Conservation (phyloP, 169 alveolate species). For the Eimeria acervulina region DNA sequence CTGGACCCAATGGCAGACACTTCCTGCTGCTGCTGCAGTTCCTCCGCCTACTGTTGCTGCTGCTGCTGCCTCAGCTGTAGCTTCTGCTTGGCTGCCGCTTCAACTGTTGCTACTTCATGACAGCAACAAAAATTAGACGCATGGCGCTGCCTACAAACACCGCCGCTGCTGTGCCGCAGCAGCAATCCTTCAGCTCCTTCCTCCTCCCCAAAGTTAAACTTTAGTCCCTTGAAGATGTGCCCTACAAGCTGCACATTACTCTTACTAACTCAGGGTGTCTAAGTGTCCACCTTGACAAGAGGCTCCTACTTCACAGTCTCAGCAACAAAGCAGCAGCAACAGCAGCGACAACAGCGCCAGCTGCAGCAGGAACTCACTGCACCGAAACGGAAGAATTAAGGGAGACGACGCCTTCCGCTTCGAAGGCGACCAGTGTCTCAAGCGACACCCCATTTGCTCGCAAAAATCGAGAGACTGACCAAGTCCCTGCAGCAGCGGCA, state of each 20-base stretch:
- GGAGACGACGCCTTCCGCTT: conserved; percentile 57
- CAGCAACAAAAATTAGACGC: not conserved
- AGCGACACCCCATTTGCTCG: conserved; percentile 60
- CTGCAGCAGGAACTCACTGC: conserved; percentile 36
- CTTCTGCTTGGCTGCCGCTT: not conserved
- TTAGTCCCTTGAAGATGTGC: not conserved
- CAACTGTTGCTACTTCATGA: not conserved
- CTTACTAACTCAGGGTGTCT: not conserved
- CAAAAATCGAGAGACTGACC: conserved; percentile 71
- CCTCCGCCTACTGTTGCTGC: not conserved
- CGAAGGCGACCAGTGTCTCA: conserved; percentile 58
- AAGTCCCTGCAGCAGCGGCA: conserved; percentile 55
- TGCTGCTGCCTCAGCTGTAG: not conserved
- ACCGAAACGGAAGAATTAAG: conserved; percentile 24
- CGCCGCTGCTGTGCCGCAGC: not conserved
- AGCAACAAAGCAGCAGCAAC: not conserved
- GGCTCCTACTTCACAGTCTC: not conserved
- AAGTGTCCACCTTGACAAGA: not conserved
- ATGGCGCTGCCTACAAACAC: not conserved
- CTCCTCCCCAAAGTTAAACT: not conserved
- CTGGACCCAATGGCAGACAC: not conserved
- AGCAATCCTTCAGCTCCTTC: not conserved
- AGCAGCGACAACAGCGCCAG: not conserved
- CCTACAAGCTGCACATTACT: not conserved
- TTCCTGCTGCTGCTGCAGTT: not conserved